A percentile compares a stretch with the other conserved stretches of the same genome.
Conservation (phyloP, 2,329 filamentous ascomycete species). For the Trichophyton verrucosum region DNA sequence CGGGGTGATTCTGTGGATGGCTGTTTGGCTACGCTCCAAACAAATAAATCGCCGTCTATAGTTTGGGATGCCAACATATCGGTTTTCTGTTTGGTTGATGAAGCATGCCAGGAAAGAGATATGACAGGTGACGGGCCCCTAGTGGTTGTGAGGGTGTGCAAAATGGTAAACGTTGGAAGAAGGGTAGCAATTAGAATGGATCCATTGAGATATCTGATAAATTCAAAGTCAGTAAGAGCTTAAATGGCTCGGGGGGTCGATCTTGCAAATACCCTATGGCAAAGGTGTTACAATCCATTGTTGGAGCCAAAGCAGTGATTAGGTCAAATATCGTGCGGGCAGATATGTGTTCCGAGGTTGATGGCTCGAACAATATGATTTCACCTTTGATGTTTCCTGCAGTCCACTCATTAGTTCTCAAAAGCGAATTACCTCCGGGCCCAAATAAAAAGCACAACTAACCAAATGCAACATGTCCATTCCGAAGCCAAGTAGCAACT, state of each 20-base stretch:
- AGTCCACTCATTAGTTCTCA: conserved; percentile 12
- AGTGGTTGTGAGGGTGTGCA: conserved; percentile 81
- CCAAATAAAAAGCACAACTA: conserved; percentile 23
- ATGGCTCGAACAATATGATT: conserved; percentile 86
- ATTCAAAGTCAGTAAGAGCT: conserved; percentile 5
- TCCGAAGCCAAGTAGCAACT: conserved; percentile 87
- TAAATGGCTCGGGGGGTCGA: background rate
- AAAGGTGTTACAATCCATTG: conserved; percentile 82
- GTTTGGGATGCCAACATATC: conserved; percentile 96
- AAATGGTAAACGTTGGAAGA: conserved; percentile 81
- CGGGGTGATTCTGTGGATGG: conserved; percentile 63
- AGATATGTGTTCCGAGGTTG: conserved; percentile 84
- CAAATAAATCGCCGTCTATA: conserved; percentile 77
- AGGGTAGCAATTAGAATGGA: conserved; percentile 81
- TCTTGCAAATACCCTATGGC: conserved; percentile 64
- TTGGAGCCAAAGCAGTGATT: conserved; percentile 83
- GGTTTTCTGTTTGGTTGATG: conserved; percentile 87
- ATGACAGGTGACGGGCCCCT: conserved; percentile 77
- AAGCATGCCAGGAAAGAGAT: conserved; percentile 86
- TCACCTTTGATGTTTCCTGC: conserved; percentile 84
- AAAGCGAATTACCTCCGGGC: background rate
- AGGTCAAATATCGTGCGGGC: conserved; percentile 87
- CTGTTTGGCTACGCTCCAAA: conserved; percentile 90
- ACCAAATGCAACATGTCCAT: conserved; percentile 96
- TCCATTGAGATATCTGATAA: conserved; percentile 71